A percentile compares a stretch with the other conserved stretches of the same genome.
Evolutionary conservation across 331 rosid species (phyloP).

Genomic region (Dryas integrifolia): DNA sequence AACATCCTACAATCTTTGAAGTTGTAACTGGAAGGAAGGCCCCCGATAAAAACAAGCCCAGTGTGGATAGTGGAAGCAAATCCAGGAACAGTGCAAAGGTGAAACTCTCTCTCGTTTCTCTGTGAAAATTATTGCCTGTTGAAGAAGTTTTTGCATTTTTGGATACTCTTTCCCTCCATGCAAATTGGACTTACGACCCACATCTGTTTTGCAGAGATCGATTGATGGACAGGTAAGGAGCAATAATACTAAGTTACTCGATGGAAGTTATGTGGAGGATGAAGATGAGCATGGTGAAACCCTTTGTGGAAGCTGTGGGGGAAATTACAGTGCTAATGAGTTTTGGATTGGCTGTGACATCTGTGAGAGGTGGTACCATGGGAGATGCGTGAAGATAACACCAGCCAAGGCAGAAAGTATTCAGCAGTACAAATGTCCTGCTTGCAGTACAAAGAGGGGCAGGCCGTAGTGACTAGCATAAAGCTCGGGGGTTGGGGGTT

Average conservation of each 20-base stretch:
- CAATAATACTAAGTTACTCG: constrained; percentile 35
- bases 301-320: constrained; percentile 65
- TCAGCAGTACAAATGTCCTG: constrained; percentile 52
- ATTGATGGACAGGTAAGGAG: constrained; percentile 41
- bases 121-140: background rate
- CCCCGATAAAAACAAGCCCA: constrained; percentile 44
- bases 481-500: background rate
- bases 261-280: constrained; percentile 39
- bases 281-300: constrained; percentile 54
- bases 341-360: constrained; percentile 67
- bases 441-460: constrained; percentile 49
- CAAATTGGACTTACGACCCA: constrained; percentile 12
- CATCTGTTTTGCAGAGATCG: constrained; percentile 42
- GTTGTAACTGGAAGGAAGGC: constrained; percentile 53
- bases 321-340: constrained; percentile 50
- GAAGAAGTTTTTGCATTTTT: background rate
- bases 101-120: background rate
- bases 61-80: constrained; percentile 56
- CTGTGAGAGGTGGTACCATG: constrained; percentile 63
- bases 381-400: constrained; percentile 62
- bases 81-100: constrained; percentile 54
- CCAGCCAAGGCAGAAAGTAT: constrained; percentile 54
- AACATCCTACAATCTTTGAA: constrained; percentile 60
- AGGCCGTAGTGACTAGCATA: constrained; percentile 27
- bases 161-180: background rate